Evolutionary conservation across 352 stramenopile genomes (phyloP), one percentile per base, ranked within the genome.

Genomic region (Phytopythium delawarense): DNA sequence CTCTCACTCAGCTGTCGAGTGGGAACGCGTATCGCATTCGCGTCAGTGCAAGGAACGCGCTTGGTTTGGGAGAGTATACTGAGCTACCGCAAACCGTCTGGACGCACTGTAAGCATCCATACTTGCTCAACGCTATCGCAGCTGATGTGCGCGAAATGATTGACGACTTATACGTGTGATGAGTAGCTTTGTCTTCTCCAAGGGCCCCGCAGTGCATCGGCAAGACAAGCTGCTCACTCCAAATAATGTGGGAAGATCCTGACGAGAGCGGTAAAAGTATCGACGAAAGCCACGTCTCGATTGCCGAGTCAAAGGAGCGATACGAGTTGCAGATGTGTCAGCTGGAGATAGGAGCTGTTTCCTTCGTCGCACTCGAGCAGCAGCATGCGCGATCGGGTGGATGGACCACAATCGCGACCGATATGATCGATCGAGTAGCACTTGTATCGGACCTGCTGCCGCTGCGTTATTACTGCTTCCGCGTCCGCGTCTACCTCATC

Each of bases 271-370:
- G 13, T 25, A 2, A 23, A 2, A 15, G 21, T 40, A 8, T 37
- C 4, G 40, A 44, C 37, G 40, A 9, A 4, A 23, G 0, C 4
- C 6, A n/a, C 21, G 12, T 21, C 12, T 20, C 7, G 4, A 15
- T 8, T 5, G 0, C 34, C 18, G 32, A 15, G 18, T n/a, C 18
- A 5, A n/a, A 63, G 20, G 20, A 46, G 20, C 20, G 46, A 51
- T 76, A 66, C 13, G 66, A 76, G 20, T 45, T 76, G 39, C 70
- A 72, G 34, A 65, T 74, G 25, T 51, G 52, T 15, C 56, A 64
- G 28, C 54, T 74, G 15, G 48, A 54, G 15, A 8, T 8, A 2
- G 52, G 71, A 40, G 49, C 66, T 2, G 45, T 67, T 4, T 50
- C 52, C 20, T 16, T 20, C 4, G 44, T 25, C 30, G 4, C 25